Percentiles rank a stretch among this genome's conserved stretches.
These are phyloP conservation scores for Arthrobotrys sinensis DNA, from an alignment of 2,329 filamentous ascomycete species.

Conservation along the genomic window DNA sequence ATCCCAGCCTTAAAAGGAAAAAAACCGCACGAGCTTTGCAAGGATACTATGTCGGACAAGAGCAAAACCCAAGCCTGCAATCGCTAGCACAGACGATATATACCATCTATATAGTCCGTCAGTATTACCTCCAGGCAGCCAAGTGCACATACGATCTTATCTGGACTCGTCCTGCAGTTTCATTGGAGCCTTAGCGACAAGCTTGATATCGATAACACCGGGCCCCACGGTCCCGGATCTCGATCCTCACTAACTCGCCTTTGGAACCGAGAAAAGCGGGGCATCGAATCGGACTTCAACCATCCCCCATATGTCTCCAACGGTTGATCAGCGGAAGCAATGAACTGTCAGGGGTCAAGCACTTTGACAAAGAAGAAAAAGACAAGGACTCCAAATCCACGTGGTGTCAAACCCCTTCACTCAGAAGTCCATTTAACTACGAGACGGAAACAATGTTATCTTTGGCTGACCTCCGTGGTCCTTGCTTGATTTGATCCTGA, in stretches of 20 bases:
- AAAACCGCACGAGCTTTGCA: neutral
- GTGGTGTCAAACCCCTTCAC: conserved; percentile 28
- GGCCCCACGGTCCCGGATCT: conserved; percentile 33
- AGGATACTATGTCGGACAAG: neutral
- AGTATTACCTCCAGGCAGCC: conserved; percentile 22
- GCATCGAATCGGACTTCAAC: conserved; percentile 41
- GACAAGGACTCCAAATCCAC: conserved; percentile 26
- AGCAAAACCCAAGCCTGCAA: neutral
- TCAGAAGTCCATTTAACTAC: conserved; percentile 7
- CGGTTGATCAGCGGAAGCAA: conserved; percentile 29
- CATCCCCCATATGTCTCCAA: conserved; percentile 15
- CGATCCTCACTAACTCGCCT: conserved; percentile 18
- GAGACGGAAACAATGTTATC: conserved; percentile 8
- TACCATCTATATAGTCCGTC: conserved; percentile 4
- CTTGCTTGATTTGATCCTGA: conserved; percentile 13
- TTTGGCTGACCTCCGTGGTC: conserved; percentile 6
- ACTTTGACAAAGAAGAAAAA: neutral
- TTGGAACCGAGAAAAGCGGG: conserved; percentile 49
- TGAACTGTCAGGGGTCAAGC: conserved; percentile 24
- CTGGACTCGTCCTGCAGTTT: neutral
- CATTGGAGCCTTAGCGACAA: conserved; percentile 41
- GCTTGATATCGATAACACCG: conserved; percentile 23
- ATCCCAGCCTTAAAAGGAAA: neutral
- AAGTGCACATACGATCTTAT: conserved; percentile 14
- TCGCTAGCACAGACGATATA: neutral